These are phyloP conservation scores for Carallia brachiata DNA, from an alignment of 345 rosid species.

Conservation along the genomic window DNA sequence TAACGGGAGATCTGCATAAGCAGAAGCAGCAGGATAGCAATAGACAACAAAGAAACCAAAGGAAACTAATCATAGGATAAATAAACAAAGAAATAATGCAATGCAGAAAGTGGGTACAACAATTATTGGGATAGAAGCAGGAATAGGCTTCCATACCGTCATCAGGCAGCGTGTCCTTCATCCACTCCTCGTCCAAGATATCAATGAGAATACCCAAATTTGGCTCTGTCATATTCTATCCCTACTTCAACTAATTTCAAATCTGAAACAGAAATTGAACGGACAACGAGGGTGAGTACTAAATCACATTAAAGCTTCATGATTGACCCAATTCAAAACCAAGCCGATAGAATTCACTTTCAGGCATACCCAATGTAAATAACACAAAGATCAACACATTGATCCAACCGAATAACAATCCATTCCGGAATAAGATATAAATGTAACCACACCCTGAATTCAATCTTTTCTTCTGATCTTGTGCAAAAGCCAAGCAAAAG, in stretches of 20 bases:
- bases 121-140: not conserved
- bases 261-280: not conserved
- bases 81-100: not conserved
- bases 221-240: slow-evolving; percentile 57
- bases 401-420: no score
- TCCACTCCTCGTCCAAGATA: slow-evolving; percentile 93
- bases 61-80: not conserved
- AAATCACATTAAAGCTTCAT: not conserved
- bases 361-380: not conserved
- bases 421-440: no score
- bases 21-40: slow-evolving; percentile 4
- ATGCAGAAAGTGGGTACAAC: not conserved
- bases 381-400: no score
- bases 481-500: not conserved
- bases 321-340: not conserved
- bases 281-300: not conserved
- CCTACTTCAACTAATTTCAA: slow-evolving; percentile 10
- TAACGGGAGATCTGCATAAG: slow-evolving; percentile 66
- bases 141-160: slow-evolving; percentile 50
- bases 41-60: not conserved
- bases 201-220: slow-evolving; percentile 82
- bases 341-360: not conserved
- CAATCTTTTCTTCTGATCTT: not conserved
- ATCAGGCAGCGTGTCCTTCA: slow-evolving; percentile 86
- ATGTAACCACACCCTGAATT: no score